Evolutionary conservation across 2,329 filamentous ascomycete genomes (phyloP).

Genomic region (Neurospora sp.): DNA sequence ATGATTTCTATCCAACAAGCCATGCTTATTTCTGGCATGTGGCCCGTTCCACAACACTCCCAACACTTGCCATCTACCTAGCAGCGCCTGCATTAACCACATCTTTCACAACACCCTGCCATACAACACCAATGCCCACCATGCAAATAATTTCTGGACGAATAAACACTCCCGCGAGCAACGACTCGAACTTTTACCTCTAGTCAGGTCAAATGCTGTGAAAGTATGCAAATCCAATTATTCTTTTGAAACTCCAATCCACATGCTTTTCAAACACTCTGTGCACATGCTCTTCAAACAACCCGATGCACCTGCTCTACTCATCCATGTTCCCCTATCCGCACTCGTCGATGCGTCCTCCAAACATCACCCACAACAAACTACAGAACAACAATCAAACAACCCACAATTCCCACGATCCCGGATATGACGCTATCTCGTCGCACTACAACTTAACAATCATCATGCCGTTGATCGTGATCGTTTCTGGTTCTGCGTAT

Average conservation of each 20-base stretch:
- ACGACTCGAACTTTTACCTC: neutral
- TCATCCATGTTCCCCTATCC: neutral
- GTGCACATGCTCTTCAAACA: no score
- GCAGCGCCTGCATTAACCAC: no score
- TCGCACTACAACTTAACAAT: neutral
- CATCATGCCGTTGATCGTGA: neutral
- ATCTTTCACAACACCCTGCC: no score
- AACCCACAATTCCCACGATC: neutral
- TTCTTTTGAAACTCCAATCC: neutral
- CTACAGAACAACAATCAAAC: no score
- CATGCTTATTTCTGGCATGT: no score
- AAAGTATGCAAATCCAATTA: neutral
- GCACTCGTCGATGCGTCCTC: neutral
- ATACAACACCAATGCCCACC: no score
- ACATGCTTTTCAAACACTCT: no score
- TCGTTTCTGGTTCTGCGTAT: neutral
- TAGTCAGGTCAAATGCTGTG: neutral
- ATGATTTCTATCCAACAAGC: no score
- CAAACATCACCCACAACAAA: neutral
- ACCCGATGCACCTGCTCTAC: neutral
- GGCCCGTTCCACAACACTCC: no score
- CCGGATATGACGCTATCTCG: neutral
- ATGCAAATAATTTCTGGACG: no score
- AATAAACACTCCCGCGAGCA: no score
- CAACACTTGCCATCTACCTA: no score